Base-by-base conservation (phyloP, 202 grass and related monocot species). In the Saccharum hybrid region DNA sequence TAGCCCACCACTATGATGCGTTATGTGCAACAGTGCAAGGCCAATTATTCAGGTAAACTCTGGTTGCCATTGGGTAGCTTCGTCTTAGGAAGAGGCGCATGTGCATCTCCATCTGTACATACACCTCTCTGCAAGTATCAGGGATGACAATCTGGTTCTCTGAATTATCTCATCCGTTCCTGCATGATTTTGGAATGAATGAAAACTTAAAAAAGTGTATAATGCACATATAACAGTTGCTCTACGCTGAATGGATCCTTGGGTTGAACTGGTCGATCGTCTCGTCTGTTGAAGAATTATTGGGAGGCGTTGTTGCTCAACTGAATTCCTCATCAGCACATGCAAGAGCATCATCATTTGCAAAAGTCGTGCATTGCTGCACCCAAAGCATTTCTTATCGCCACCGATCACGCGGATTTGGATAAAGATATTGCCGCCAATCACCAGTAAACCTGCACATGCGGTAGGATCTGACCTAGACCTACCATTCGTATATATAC, bases 21-120 rank as follows among this genome's bases (percentile, higher is more conserved):
- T 74, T 80, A 18, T 61, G 48, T 51, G 48, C 69, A 10, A 61
- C 60, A 60, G 30, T 51, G 48, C 69, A 13, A 75, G 26, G 36
- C 80, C 56, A 71, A 39, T 56, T 66, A 56, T 57, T 13, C 3
- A 38, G 56, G 79, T 86, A 74, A 86, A 86, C 84, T 81, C 75
- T 43, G 21, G 78, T 81, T 76, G 62, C 30, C 48, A 54, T n/a
- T 65, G 23, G 54, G 54, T 52, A 43, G 52, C 39, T 87, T 54
- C 79, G 8, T 38, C 65, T 28, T 81, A 42, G 54, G 21, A 37
- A 26, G 54, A 75, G 10, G 48, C 39, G 59, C 37, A 76, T 68
- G 78, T 51, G 79, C 33, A 79, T 74, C 69, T 74, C 28, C 37
- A 21, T 63, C 59, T 28, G 54, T 4, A 9, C 33, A 85, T 7